Conservation (phyloP, 1,284 basidiomycete species). For the Ustilago vetiveriae region DNA sequence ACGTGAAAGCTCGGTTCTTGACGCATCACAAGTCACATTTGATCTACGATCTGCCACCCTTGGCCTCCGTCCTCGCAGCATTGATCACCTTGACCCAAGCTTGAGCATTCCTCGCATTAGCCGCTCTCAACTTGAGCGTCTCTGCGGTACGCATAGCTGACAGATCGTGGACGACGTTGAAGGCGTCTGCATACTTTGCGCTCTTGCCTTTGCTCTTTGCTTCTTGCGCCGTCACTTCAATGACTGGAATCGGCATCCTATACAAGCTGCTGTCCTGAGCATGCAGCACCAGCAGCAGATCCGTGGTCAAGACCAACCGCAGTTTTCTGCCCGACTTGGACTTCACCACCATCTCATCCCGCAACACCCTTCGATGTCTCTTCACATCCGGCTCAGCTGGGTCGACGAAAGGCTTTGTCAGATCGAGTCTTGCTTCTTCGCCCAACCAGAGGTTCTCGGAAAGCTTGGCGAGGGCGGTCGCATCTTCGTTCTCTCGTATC, state of each 20-base stretch:
- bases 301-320: constrained; percentile 68
- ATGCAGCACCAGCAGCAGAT: constrained; percentile 63
- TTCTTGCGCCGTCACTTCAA: constrained; percentile 39
- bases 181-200: constrained; percentile 18
- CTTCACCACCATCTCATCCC: constrained; percentile 81
- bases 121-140: constrained; percentile 30
- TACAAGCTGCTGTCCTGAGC: constrained; percentile 41
- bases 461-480: constrained; percentile 76
- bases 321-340: constrained; percentile 84
- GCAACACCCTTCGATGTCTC: constrained; percentile 74
- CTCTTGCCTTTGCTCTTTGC: constrained; percentile 14
- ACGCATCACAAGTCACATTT: too few species aligned
- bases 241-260: constrained; percentile 53
- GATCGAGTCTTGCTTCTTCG: constrained; percentile 70
- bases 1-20: too few species aligned
- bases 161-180: constrained; percentile 23
- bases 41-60: too few species aligned
- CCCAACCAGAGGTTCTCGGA: constrained; percentile 81
- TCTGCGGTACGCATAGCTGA: constrained; percentile 8
- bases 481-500: constrained; percentile 83
- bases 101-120: constrained; percentile 10
- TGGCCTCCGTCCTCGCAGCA: not conserved
- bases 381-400: constrained; percentile 71
- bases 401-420: constrained; percentile 85
- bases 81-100: constrained; percentile 32